These are phyloP conservation scores for Hypomyces rosellus DNA, from an alignment of 2,329 filamentous ascomycete species.

Conservation along the genomic window DNA sequence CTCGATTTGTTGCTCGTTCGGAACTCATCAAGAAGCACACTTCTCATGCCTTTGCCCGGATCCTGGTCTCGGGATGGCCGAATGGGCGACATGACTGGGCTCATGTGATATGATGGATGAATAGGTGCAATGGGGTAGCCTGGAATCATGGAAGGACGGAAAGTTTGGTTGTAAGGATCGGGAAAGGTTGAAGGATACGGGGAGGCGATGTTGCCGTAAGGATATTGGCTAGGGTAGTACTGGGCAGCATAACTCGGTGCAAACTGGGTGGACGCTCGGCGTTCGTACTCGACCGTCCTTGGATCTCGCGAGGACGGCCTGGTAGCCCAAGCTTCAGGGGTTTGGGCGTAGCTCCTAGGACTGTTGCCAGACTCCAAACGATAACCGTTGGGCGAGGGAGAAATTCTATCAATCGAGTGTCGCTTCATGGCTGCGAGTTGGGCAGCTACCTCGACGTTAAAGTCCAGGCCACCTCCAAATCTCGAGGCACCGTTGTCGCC, in stretches of 20 bases:
- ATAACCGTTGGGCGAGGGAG: constrained; percentile 23
- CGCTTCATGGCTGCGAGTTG: constrained; percentile 27
- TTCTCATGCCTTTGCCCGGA: constrained; percentile 56
- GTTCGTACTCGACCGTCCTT: constrained; percentile 32
- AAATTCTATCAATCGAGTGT: constrained; percentile 34
- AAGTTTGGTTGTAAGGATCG: constrained; percentile 30
- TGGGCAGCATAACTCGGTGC: constrained; percentile 20
- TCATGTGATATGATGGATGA: constrained; percentile 24
- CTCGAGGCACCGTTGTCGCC: constrained; percentile 23
- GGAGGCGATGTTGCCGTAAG: constrained; percentile 22
- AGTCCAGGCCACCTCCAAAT: constrained; percentile 25
- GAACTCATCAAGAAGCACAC: constrained; percentile 73
- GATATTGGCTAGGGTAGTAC: constrained; percentile 28
- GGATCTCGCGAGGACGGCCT: constrained; percentile 30
- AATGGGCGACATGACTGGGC: constrained; percentile 15
- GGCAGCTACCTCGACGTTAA: constrained; percentile 25
- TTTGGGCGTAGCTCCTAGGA: constrained; percentile 21
- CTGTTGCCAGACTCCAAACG: constrained; percentile 24
- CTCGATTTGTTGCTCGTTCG: constrained; percentile 65
- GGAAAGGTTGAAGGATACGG: constrained; percentile 32
- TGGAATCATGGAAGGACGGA: constrained; percentile 29
- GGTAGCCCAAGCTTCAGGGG: constrained; percentile 33
- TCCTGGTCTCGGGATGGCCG: constrained; percentile 50
- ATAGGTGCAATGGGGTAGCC: constrained; percentile 28
- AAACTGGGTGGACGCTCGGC: constrained; percentile 28